Evolutionary conservation across 2,329 filamentous ascomycete species (phyloP).

Genomic region (Aspergillus sp.): DNA sequence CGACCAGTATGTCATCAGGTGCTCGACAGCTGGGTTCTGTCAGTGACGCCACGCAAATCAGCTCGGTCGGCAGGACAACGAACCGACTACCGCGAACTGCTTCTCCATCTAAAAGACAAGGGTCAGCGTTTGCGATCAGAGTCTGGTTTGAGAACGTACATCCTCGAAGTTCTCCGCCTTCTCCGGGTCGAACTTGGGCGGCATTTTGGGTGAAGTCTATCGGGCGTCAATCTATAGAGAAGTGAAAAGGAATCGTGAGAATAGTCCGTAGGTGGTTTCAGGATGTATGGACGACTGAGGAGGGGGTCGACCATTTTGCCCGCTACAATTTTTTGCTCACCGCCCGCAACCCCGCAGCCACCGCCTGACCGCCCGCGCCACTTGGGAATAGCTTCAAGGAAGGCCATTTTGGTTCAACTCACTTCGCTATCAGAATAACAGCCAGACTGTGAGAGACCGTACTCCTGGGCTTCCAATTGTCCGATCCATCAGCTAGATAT

Average conservation of each 20-base stretch:
- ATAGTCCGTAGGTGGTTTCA: too few species aligned
- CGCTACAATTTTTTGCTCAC: not conserved
- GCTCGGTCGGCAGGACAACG: conserved; percentile 2
- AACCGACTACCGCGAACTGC: conserved; percentile 96
- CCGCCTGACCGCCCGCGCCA: too few species aligned
- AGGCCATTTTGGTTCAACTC: too few species aligned
- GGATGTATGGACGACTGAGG: not conserved
- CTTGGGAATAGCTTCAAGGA: too few species aligned
- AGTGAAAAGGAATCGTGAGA: too few species aligned
- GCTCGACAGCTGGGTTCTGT: conserved; percentile 60
- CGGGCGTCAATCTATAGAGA: too few species aligned
- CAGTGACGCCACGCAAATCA: too few species aligned
- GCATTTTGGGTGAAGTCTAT: conserved; percentile 23
- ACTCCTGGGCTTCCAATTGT: too few species aligned
- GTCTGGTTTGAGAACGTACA: conserved; percentile 36
- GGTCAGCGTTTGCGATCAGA: conserved; percentile 15
- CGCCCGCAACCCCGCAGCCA: not conserved
- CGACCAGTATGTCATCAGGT: conserved; percentile 94
- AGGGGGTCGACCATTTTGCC: not conserved
- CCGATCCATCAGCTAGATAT: too few species aligned
- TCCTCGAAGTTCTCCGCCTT: conserved; percentile 61
- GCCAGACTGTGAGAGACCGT: too few species aligned
- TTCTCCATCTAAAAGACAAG: conserved; percentile 74
- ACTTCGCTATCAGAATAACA: too few species aligned
- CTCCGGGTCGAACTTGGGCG: conserved; percentile 45